phyloP scores from a whole-genome alignment of 306 rosid species.

The Lupinus albus region DNA sequence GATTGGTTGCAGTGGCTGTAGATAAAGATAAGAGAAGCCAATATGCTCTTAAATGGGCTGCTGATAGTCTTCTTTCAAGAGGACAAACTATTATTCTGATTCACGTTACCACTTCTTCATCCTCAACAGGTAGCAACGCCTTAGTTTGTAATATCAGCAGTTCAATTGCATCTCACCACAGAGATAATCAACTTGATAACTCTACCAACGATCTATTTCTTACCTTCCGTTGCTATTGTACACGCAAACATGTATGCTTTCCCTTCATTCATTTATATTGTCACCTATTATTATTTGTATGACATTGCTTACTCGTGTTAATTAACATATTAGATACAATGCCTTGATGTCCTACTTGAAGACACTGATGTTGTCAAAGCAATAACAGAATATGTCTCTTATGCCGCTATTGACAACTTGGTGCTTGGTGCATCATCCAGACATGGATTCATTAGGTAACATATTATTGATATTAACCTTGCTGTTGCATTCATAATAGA shows the following conservation, averaged over 20 bases:
- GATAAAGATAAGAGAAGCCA: constrained; percentile 88
- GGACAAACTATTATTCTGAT: constrained; percentile 76
- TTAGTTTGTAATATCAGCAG: constrained; percentile 50
- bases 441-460: constrained; percentile 87
- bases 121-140: constrained; percentile 56
- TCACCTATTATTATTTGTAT: not conserved
- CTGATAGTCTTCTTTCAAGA: constrained; percentile 61
- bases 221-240: constrained; percentile 88
- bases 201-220: constrained; percentile 63
- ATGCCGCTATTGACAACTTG: constrained; percentile 78
- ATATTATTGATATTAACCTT: not conserved
- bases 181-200: constrained; percentile 56
- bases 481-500: constrained; percentile 5
- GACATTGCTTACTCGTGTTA: not conserved
- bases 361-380: constrained; percentile 76
- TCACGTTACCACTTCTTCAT: constrained; percentile 50
- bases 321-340: constrained; percentile 59
- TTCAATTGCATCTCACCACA: constrained; percentile 51
- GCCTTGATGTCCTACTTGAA: constrained; percentile 84
- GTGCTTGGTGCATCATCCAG: constrained; percentile 74
- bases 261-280: not conserved
- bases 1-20: constrained; percentile 77
- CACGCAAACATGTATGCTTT: constrained; percentile 80
- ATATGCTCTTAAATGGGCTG: constrained; percentile 84
- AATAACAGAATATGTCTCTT: constrained; percentile 70